phyloP scores from a whole-genome alignment of 2,329 filamentous ascomycete species.

The Domatiomyces globalis region DNA sequence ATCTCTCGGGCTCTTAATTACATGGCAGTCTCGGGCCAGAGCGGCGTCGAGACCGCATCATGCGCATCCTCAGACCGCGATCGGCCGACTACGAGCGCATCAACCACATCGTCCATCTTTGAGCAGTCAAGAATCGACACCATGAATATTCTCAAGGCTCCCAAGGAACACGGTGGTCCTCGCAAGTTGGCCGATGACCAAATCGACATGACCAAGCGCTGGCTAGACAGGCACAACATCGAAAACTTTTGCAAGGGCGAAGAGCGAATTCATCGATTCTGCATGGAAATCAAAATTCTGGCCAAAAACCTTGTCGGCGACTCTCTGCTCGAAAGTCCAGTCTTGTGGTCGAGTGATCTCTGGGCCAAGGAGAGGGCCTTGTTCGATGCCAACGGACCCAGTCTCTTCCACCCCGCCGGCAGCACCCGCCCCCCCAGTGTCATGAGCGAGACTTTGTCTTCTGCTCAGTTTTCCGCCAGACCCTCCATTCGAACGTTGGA shows the following conservation, averaged over 20 bases:
- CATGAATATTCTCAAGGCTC: constrained; percentile 72
- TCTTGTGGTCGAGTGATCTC: constrained; percentile 83
- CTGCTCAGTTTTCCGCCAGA: constrained; percentile 19
- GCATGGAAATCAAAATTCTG: constrained; percentile 74
- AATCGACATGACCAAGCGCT: constrained; percentile 66
- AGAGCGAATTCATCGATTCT: constrained; percentile 87
- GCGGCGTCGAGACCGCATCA: constrained; percentile 18
- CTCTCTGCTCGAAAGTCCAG: constrained; percentile 67
- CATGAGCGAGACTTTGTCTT: constrained; percentile 30
- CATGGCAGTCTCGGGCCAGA: constrained; percentile 51
- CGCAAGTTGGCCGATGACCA: constrained; percentile 97
- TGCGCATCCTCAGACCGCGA: constrained; percentile 22
- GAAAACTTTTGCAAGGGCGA: constrained; percentile 93
- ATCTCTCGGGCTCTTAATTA: constrained; percentile 78
- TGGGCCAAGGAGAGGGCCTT: constrained; percentile 54
- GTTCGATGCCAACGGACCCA: constrained; percentile 28
- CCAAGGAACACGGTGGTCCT: constrained; percentile 70
- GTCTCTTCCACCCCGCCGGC: constrained; percentile 31
- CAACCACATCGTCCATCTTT: constrained; percentile 46
- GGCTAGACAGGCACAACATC: constrained; percentile 67
- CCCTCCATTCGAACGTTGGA: constrained; percentile 21
- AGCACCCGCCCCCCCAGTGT: constrained; percentile 30
- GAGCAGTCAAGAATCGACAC: constrained; percentile 72
- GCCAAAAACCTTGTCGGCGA: constrained; percentile 76
- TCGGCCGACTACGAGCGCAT: constrained; percentile 31